These are phyloP conservation scores for Gossypium armourianum DNA, from an alignment of 441 rosid species.

Conservation along the genomic window DNA sequence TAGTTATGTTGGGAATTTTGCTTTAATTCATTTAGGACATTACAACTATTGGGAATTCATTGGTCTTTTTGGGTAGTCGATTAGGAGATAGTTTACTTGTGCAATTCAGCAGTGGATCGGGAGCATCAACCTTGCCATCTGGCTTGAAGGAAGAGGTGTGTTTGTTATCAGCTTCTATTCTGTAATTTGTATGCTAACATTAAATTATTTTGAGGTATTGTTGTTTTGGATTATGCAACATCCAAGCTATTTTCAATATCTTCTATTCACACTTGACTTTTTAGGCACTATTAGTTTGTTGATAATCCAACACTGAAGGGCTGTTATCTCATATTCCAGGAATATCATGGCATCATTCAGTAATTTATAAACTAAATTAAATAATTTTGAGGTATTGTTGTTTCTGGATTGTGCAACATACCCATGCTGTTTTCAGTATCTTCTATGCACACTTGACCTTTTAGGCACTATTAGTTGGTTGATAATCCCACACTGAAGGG, in stretches of 20 bases:
- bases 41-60: conserved; percentile 66
- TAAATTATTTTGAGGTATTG: neutral
- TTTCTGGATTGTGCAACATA: neutral
- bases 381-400: neutral
- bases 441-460: conserved; percentile 1
- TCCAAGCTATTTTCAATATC: neutral
- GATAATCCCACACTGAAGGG: neutral
- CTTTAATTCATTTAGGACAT: conserved; percentile 54
- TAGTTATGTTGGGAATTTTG: conserved; percentile 20
- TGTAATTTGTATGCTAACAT: neutral
- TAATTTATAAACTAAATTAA: neutral
- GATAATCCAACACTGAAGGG: neutral
- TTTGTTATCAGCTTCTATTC: conserved; percentile 13
- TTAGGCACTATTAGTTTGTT: conserved; percentile 8
- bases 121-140: conserved; percentile 46
- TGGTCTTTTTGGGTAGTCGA: conserved; percentile 85
- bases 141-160: conserved; percentile 80
- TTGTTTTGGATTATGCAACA: neutral
- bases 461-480: conserved; percentile 8
- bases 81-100: conserved; percentile 96
- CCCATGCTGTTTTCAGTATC: neutral
- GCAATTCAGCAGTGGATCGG: conserved; percentile 65
- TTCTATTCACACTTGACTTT: conserved; percentile 1
- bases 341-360: neutral
- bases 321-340: neutral